phyloP scores from a whole-genome alignment of 257 asterid species.

The Solanum virginianum region DNA sequence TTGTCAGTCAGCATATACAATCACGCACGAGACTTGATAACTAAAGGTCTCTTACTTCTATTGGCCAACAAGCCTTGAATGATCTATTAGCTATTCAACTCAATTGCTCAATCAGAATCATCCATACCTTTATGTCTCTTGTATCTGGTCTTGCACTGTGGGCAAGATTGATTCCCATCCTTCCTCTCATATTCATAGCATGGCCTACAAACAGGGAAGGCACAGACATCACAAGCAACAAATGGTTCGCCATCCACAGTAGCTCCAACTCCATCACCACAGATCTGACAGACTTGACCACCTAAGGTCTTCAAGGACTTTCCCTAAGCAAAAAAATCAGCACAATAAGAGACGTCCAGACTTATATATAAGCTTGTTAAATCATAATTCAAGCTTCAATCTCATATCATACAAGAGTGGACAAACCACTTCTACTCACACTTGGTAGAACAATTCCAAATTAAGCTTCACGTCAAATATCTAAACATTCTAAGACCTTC shows the following conservation, averaged over 20 bases:
- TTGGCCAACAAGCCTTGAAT: neutral
- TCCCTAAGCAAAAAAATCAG: conserved; percentile 35
- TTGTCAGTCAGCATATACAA: neutral
- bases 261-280: conserved; percentile 79
- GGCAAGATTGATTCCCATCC: conserved; percentile 95
- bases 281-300: conserved; percentile 90
- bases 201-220: conserved; percentile 95
- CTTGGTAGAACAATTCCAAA: neutral
- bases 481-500: neutral
- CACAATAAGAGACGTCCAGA: conserved; percentile 1
- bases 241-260: conserved; percentile 66
- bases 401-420: neutral
- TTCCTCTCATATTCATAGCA: conserved; percentile 98
- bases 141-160: conserved; percentile 97
- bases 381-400: neutral
- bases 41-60: neutral
- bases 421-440: neutral
- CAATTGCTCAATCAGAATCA: neutral
- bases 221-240: conserved; percentile 88
- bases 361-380: neutral
- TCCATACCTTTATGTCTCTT: conserved; percentile 76
- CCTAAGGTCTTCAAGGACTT: conserved; percentile 61
- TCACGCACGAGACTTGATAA: neutral
- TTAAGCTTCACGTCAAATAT: neutral
- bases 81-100: neutral